Conservation (phyloP, 2,329 filamentous ascomycete species). For the Aspergillus latus region DNA sequence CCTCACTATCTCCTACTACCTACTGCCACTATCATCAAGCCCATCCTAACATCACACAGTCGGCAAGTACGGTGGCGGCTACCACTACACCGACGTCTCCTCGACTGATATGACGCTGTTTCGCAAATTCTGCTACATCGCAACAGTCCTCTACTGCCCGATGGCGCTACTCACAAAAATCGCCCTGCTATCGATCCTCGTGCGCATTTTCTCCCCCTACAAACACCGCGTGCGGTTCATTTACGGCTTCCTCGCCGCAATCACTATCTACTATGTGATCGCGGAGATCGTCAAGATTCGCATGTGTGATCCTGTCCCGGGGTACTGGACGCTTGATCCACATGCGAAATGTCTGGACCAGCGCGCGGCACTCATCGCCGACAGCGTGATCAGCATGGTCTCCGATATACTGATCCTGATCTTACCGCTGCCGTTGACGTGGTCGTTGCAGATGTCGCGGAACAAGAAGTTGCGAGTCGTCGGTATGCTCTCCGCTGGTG, state of each 20-base stretch:
- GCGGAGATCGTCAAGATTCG: slow-evolving; percentile 39
- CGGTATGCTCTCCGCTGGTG: slow-evolving; percentile 39
- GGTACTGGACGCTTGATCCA: slow-evolving; percentile 33
- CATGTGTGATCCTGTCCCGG: slow-evolving; percentile 39
- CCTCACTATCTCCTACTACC: no score
- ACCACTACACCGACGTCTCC: slow-evolving; percentile 29
- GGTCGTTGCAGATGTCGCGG: slow-evolving; percentile 40
- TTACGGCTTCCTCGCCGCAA: slow-evolving; percentile 35
- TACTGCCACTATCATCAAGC: neutral
- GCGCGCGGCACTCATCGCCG: slow-evolving; percentile 37
- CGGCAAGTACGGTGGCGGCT: slow-evolving; percentile 38
- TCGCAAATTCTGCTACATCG: slow-evolving; percentile 38
- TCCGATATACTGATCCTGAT: slow-evolving; percentile 40
- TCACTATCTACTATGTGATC: slow-evolving; percentile 38
- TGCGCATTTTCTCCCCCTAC: slow-evolving; percentile 40
- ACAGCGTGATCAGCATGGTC: slow-evolving; percentile 41
- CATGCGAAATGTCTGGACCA: slow-evolving; percentile 38
- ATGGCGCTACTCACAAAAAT: slow-evolving; percentile 42
- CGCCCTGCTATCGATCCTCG: slow-evolving; percentile 39
- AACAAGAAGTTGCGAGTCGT: slow-evolving; percentile 40
- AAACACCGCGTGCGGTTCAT: slow-evolving; percentile 35
- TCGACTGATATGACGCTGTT: slow-evolving; percentile 19
- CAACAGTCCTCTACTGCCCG: slow-evolving; percentile 43
- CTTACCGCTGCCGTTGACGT: slow-evolving; percentile 39
- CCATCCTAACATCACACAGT: slow-evolving; percentile 22